Percentiles rank a stretch among this genome's conserved stretches.
phyloP scores from a whole-genome alignment of 2,329 filamentous ascomycete species.

The Botrytis paeoniae region DNA sequence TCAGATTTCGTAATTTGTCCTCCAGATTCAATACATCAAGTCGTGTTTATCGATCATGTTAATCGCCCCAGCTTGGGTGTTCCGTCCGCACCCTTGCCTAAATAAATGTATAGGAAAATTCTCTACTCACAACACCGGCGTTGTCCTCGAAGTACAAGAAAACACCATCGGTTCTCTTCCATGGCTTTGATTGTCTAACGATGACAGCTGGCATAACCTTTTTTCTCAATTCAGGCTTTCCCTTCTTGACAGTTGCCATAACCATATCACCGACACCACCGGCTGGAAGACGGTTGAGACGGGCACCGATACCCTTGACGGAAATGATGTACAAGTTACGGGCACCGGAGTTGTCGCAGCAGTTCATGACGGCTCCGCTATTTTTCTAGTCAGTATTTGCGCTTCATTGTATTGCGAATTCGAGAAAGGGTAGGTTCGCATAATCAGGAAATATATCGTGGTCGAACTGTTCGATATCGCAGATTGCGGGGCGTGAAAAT shows the following conservation, averaged over 20 bases:
- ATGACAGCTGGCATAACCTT: constrained; percentile 99
- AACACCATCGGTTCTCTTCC: constrained; percentile 97
- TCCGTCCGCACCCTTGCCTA: background rate
- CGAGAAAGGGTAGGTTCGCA: background rate
- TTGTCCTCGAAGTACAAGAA: constrained; percentile 99
- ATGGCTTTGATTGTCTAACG: constrained; percentile 98
- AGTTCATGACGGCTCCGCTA: constrained; percentile 99
- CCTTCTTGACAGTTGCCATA: constrained; percentile 99
- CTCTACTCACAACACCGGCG: constrained; percentile 84
- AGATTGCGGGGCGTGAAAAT: constrained; percentile 22
- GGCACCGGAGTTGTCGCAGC: constrained; percentile 98
- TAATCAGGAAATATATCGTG: background rate
- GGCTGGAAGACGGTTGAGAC: constrained; percentile 94
- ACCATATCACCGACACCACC: constrained; percentile 99
- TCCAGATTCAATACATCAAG: background rate
- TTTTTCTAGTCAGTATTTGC: constrained; percentile 22
- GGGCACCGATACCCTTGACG: constrained; percentile 97
- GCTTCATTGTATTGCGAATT: constrained; percentile 7
- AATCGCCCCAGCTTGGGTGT: background rate
- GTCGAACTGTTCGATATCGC: constrained; percentile 35
- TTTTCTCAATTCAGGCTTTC: constrained; percentile 99
- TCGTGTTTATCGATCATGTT: background rate
- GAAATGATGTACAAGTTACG: constrained; percentile 99
- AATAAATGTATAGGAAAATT: constrained; percentile 20
- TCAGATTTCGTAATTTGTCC: background rate